A percentile compares a stretch with the other conserved stretches of the same genome.
Evolutionary conservation across 164 flowering plant genomes (phyloP).

Genomic region (Dillenia suffruticosa): DNA sequence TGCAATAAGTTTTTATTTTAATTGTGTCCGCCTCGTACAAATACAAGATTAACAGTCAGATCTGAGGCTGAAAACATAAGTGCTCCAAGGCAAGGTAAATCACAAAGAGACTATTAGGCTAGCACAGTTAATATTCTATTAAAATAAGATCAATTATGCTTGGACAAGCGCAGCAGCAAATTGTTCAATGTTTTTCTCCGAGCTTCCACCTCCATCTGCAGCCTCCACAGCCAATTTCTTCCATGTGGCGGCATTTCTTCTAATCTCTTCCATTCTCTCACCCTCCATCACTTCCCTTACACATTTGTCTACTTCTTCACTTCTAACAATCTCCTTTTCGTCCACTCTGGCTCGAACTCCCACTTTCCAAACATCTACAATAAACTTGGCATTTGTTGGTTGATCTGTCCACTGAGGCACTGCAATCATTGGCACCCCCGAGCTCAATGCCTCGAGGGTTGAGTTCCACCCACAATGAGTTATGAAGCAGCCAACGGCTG

Average conservation of each 20-base stretch:
- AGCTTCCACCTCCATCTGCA: constrained; percentile 11
- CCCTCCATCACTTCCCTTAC: constrained; percentile 1
- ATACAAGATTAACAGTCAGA: too few relatives aligned
- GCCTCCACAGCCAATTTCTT: constrained; percentile 6
- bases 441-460: constrained; percentile 12
- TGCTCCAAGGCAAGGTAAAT: too few relatives aligned
- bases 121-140: too few relatives aligned
- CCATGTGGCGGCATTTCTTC: constrained; percentile 5
- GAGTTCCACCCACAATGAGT: constrained; percentile 25
- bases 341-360: constrained; percentile 6
- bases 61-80: too few relatives aligned
- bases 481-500: constrained; percentile 21
- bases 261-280: not conserved
- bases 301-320: constrained; percentile 2
- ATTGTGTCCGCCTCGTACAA: too few relatives aligned
- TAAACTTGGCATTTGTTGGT: constrained; percentile 10
- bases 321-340: constrained; percentile 1
- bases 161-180: not conserved
- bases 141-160: too few relatives aligned
- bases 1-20: too few relatives aligned
- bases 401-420: constrained; percentile 11
- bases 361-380: constrained; percentile 8
- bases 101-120: too few relatives aligned
- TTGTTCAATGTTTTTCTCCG: not conserved
- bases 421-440: constrained; percentile 10